Conservation (phyloP, 31 red algal species). For the Bonnemaisonia californica region DNA sequence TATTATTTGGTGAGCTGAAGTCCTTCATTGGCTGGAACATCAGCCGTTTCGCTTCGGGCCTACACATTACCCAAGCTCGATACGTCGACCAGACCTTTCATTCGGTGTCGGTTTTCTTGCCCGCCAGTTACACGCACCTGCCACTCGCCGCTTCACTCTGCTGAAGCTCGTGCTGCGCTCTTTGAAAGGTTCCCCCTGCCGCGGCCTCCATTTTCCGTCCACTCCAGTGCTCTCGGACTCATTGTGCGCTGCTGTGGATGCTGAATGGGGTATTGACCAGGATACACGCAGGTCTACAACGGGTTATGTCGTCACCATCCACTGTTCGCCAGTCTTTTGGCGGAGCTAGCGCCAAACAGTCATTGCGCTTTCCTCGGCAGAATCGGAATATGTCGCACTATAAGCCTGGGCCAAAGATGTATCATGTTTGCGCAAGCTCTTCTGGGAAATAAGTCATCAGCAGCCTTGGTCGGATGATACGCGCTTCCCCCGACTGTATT, state of each 20-base stretch:
- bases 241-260: not conserved
- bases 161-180: constrained; percentile 6
- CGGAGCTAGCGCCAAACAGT: not conserved
- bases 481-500: no score
- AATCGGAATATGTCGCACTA: constrained; percentile 22
- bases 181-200: not conserved
- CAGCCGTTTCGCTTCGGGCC: not conserved
- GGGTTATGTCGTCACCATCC: constrained; percentile 6
- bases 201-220: not conserved
- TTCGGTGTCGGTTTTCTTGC: not conserved
- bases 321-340: constrained; percentile 28
- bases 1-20: constrained; percentile 33
- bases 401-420: not conserved
- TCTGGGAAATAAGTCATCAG: constrained; percentile 5
- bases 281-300: constrained; percentile 12
- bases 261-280: constrained; percentile 3
- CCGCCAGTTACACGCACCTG: constrained; percentile 3
- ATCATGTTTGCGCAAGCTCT: constrained; percentile 7
- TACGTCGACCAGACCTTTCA: constrained; percentile 5
- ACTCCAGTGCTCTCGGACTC: not conserved
- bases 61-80: constrained; percentile 5
- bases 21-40: constrained; percentile 28
- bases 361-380: constrained; percentile 15
- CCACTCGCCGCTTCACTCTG: not conserved
- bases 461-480: no score